Percentiles rank a stretch among this genome's conserved stretches.
These are phyloP conservation scores for Ceratobasidium sp. DNA, from an alignment of 1,284 basidiomycete species.

Conservation along the genomic window DNA sequence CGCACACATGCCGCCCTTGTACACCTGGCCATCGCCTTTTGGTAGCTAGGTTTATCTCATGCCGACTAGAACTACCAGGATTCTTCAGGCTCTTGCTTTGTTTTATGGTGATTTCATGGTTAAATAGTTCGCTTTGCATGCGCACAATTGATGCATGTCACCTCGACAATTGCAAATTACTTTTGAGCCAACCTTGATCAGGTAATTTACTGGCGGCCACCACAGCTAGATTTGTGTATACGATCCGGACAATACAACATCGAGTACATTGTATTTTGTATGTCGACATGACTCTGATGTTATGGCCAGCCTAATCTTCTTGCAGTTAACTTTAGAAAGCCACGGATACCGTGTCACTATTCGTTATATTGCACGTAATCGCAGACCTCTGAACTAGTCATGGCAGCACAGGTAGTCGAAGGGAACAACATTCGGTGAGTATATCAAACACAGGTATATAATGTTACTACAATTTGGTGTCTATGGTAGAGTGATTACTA, in stretches of 20 bases:
- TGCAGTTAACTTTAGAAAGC: not conserved
- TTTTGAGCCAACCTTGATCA: slow-evolving; percentile 32
- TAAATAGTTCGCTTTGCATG: not conserved
- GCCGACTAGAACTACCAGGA: not conserved
- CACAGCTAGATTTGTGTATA: not conserved
- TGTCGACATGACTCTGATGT: not conserved
- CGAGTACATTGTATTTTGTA: not conserved
- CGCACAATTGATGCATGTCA: too few relatives aligned
- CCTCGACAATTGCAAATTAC: slow-evolving; percentile 23
- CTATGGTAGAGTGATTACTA: slow-evolving; percentile 61
- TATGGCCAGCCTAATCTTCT: not conserved
- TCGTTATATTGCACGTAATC: not conserved
- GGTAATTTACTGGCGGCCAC: slow-evolving; percentile 30
- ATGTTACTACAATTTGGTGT: too few relatives aligned
- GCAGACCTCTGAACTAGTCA: not conserved
- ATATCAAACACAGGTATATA: too few relatives aligned
- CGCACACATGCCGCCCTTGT: not conserved
- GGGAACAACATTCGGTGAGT: slow-evolving; percentile 30
- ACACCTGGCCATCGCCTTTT: not conserved
- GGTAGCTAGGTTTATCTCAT: not conserved
- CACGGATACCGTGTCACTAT: not conserved
- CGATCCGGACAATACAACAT: not conserved
- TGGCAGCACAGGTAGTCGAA: not conserved
- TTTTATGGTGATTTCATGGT: not conserved
- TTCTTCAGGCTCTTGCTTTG: not conserved